Percentiles rank a stretch among this genome's conserved stretches.
Conservation (phyloP, 2,329 filamentous ascomycete species). For the Nemania abortiva region DNA sequence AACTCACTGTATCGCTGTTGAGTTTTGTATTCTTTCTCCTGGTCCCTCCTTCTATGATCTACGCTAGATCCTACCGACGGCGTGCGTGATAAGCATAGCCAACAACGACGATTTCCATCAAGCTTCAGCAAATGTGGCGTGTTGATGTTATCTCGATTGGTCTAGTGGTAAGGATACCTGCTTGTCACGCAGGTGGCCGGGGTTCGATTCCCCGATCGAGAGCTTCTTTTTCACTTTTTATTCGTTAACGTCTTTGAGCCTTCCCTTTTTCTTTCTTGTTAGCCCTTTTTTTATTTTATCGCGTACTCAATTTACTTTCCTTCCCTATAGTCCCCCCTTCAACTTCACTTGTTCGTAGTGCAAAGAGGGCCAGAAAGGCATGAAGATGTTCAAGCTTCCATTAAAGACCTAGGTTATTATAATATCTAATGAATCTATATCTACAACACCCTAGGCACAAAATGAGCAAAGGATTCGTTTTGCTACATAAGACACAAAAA, state of each 20-base stretch:
- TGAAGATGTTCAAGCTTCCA: background rate
- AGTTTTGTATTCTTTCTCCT: too few relatives aligned
- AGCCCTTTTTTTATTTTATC: background rate
- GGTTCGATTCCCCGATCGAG: conserved; percentile 53
- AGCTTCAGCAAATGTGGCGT: background rate
- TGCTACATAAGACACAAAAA: background rate
- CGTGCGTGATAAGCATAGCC: background rate
- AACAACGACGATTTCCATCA: background rate
- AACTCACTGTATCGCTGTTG: too few relatives aligned
- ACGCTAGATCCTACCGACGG: background rate
- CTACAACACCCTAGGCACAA: conserved; percentile 10
- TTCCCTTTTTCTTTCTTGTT: background rate
- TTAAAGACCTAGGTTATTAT: conserved; percentile 26
- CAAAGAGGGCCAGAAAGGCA: background rate
- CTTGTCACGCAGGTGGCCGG: conserved; percentile 50
- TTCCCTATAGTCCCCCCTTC: too few relatives aligned
- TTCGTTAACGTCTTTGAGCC: background rate
- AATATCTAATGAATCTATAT: conserved; percentile 27
- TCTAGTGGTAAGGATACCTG: conserved; percentile 43
- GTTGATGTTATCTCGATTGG: conserved; percentile 35
- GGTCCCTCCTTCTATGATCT: background rate
- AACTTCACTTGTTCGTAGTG: too few relatives aligned
- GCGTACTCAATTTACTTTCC: too few relatives aligned
- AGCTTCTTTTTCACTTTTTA: conserved; percentile 29
- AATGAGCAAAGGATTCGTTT: background rate